Conservation (phyloP, 805 yeast genomes). For the Kodamaea neixiangensis region DNA sequence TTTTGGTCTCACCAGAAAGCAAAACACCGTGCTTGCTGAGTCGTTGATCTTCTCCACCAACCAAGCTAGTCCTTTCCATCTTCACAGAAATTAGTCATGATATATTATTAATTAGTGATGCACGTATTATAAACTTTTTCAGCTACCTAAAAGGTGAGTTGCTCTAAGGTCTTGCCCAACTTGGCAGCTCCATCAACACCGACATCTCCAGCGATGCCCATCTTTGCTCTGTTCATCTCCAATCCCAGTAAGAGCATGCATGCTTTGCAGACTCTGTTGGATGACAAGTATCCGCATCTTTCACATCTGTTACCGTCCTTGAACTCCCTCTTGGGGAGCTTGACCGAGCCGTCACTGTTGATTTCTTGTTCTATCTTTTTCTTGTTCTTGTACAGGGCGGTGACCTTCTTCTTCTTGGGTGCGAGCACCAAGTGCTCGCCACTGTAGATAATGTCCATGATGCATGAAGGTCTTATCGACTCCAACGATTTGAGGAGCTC, state of each 20-base stretch:
- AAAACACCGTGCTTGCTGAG: constrained; percentile 77
- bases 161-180: constrained; percentile 60
- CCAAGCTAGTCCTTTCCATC: constrained; percentile 78
- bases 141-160: constrained; percentile 62
- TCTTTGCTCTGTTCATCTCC: constrained; percentile 70
- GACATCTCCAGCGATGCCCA: constrained; percentile 53
- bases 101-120: neutral
- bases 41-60: constrained; percentile 79
- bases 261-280: constrained; percentile 89
- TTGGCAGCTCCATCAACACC: constrained; percentile 66
- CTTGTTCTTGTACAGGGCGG: constrained; percentile 35
- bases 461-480: constrained; percentile 87
- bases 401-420: constrained; percentile 51
- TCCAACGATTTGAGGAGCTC: constrained; percentile 88
- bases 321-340: constrained; percentile 37
- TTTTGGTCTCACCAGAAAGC: constrained; percentile 65
- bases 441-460: constrained; percentile 89
- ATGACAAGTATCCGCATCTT: constrained; percentile 88
- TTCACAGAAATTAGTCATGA: constrained; percentile 35
- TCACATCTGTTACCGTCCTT: constrained; percentile 77
- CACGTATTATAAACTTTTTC: neutral
- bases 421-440: constrained; percentile 82
- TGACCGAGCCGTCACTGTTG: constrained; percentile 62
- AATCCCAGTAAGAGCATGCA: constrained; percentile 85
- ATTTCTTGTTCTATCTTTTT: constrained; percentile 49